Percentiles rank a stretch among this genome's conserved stretches.
Evolutionary conservation across 2,329 filamentous ascomycete species (phyloP).

Genomic region (Dryadomyces sulphureus): DNA sequence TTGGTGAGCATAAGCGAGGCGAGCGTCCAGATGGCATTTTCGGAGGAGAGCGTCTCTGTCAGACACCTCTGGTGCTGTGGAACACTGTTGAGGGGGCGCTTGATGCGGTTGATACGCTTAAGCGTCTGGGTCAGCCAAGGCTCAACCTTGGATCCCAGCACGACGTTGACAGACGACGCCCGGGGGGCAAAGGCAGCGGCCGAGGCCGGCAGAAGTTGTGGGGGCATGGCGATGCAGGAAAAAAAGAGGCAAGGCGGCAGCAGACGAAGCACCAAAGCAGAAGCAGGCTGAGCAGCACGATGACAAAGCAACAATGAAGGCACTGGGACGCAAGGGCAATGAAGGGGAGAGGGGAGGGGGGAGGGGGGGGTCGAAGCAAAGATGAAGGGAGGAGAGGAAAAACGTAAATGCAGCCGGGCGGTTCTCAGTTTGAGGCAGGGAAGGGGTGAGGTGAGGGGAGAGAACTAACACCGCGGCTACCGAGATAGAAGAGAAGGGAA

Average conservation of each 20-base stretch:
- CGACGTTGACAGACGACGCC: conserved; percentile 80
- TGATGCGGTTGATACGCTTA: conserved; percentile 92
- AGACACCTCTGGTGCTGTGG: conserved; percentile 91
- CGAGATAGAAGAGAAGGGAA: conserved; percentile 40
- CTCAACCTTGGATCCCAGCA: conserved; percentile 81
- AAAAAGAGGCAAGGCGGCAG: conserved; percentile 4
- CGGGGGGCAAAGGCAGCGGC: conserved; percentile 92
- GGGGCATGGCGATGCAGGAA: conserved; percentile 44
- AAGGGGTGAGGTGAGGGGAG: background rate
- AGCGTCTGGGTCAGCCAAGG: conserved; percentile 93
- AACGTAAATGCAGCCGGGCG: conserved; percentile 8
- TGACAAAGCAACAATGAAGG: conserved; percentile 7
- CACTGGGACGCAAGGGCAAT: background rate
- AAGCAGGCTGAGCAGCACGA: background rate
- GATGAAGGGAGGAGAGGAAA: conserved; percentile 1
- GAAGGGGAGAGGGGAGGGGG: background rate
- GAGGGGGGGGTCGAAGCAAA: background rate
- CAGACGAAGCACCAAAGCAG: background rate
- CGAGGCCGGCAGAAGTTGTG: conserved; percentile 84
- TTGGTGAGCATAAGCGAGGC: conserved; percentile 88
- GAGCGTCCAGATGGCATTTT: conserved; percentile 87
- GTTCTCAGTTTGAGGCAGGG: conserved; percentile 5
- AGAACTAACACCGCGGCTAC: conserved; percentile 35
- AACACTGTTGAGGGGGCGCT: conserved; percentile 93
- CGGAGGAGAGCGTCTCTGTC: conserved; percentile 80